Conservation (phyloP, 352 stramenopile species). For the Pythium rhizo-oryzae region DNA sequence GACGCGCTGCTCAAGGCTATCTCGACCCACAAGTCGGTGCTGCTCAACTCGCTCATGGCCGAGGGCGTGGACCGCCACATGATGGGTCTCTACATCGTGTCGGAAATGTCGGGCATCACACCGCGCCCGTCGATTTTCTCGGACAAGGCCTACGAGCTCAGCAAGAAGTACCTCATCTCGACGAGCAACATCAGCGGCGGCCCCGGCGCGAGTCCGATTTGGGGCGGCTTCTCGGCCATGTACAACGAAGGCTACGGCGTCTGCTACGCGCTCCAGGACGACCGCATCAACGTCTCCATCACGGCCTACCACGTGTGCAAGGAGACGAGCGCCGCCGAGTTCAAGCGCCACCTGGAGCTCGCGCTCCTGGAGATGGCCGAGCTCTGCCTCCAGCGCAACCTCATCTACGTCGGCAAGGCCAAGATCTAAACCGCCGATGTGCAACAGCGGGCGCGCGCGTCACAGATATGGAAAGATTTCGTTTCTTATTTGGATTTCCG, state of each 20-base stretch:
- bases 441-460: slow-evolving; percentile 16
- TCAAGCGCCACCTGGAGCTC: slow-evolving; percentile 93
- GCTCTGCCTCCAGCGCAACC: slow-evolving; percentile 89
- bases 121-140: slow-evolving; percentile 92
- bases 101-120: slow-evolving; percentile 90
- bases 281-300: slow-evolving; percentile 96
- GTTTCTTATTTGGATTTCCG: slow-evolving; percentile 20
- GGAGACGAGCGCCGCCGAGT: slow-evolving; percentile 77
- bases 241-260: slow-evolving; percentile 95
- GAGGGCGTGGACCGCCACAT: slow-evolving; percentile 96
- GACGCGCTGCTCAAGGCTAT: slow-evolving; percentile 90
- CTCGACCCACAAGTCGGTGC: slow-evolving; percentile 90
- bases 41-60: slow-evolving; percentile 83
- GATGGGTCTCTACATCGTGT: slow-evolving; percentile 95
- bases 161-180: slow-evolving; percentile 95
- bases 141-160: slow-evolving; percentile 92
- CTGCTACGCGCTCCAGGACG: slow-evolving; percentile 95
- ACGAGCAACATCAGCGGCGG: slow-evolving; percentile 96
- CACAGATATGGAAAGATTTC: slow-evolving; percentile 32
- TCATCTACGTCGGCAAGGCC: slow-evolving; percentile 88
- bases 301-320: slow-evolving; percentile 86
- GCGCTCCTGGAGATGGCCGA: slow-evolving; percentile 96
- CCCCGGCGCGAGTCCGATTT: slow-evolving; percentile 94
- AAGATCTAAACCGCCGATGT: slow-evolving; percentile 62
- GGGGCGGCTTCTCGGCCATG: slow-evolving; percentile 96